A percentile compares a stretch with the other conserved stretches of the same genome.
Evolutionary conservation across 306 rosid genomes (phyloP).

Genomic region (Boehmeria nivea): DNA sequence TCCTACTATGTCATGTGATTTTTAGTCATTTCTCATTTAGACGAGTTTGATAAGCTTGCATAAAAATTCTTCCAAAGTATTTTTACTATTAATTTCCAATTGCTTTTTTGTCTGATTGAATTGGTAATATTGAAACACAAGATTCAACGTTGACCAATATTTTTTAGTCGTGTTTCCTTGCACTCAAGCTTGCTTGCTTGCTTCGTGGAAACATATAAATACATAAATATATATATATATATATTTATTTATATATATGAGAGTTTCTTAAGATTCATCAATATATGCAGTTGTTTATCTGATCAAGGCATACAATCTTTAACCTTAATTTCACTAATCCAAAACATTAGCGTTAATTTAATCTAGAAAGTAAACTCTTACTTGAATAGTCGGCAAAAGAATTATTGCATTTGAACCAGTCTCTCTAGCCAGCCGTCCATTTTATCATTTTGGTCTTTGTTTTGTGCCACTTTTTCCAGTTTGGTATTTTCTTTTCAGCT

Average conservation of each 20-base stretch:
- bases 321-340: too few relatives aligned
- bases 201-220: too few relatives aligned
- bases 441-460: conserved; percentile 18
- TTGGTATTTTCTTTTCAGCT: conserved; percentile 16
- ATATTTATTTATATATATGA: too few relatives aligned
- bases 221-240: too few relatives aligned
- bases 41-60: too few relatives aligned
- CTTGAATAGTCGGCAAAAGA: conserved; percentile 7
- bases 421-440: conserved; percentile 5
- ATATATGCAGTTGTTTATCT: too few relatives aligned
- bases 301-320: neutral
- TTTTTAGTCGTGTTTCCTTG: neutral
- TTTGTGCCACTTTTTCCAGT: neutral
- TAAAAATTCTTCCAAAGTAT: too few relatives aligned
- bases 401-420: conserved; percentile 22
- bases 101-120: neutral
- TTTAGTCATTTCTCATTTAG: too few relatives aligned
- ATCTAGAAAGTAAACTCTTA: conserved; percentile 1
- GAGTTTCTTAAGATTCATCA: too few relatives aligned
- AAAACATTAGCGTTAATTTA: too few relatives aligned
- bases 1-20: too few relatives aligned
- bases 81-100: neutral
- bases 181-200: neutral
- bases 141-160: neutral
- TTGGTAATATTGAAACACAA: neutral